Evolutionary conservation across 1,139 yeast genomes (phyloP).

Genomic region (Hanseniaspora sp.): DNA sequence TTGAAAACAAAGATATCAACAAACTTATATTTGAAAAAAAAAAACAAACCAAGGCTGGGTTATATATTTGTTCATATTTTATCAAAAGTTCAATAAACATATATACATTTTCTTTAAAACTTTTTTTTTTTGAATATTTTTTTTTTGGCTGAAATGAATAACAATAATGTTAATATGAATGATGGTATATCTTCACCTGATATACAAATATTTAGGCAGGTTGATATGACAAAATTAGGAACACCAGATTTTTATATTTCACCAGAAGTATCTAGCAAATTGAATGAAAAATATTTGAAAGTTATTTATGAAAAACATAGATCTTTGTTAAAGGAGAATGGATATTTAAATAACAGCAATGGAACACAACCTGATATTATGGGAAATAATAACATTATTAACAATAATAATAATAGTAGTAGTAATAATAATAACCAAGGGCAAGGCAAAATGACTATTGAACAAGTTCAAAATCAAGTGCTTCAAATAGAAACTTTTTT

Average conservation of each 20-base stretch:
- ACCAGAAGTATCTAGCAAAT: slow-evolving; percentile 26
- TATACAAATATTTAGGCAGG: slow-evolving; percentile 13
- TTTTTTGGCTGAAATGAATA: neutral
- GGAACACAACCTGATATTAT: neutral
- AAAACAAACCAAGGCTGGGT: neutral
- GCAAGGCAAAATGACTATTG: slow-evolving; percentile 3
- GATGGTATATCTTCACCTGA: slow-evolving; percentile 3
- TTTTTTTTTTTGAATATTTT: neutral
- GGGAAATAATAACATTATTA: neutral
- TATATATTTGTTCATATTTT: neutral
- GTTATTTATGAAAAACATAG: slow-evolving; percentile 30
- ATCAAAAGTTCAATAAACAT: too few species aligned
- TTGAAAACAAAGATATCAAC: too few species aligned
- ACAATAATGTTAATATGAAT: neutral
- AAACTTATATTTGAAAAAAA: too few species aligned
- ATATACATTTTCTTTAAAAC: neutral
- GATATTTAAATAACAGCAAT: neutral
- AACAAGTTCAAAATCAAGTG: slow-evolving; percentile 7
- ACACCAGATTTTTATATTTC: slow-evolving; percentile 29
- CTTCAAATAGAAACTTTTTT: slow-evolving; percentile 10
- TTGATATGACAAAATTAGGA: slow-evolving; percentile 21
- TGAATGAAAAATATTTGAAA: slow-evolving; percentile 30
- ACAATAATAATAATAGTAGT: too few species aligned
- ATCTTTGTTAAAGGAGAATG: slow-evolving; percentile 11
- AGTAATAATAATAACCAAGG: neutral